Percentiles rank a stretch among this genome's conserved stretches.
These are phyloP conservation scores for Fusarium acutatum DNA, from an alignment of 2,329 filamentous ascomycete genomes.

Conservation along the genomic window DNA sequence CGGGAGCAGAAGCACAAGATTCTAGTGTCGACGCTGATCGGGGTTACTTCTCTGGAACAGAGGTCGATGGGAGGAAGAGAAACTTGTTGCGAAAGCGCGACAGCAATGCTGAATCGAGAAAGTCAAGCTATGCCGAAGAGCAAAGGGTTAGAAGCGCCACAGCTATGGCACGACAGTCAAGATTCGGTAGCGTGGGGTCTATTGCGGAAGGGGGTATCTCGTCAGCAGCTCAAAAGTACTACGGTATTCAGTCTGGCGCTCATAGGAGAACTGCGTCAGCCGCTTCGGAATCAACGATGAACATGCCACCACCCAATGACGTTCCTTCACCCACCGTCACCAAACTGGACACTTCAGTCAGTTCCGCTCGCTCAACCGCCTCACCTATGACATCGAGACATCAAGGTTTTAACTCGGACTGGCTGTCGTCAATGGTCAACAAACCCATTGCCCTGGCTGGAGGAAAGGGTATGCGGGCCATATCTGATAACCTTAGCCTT, in stretches of 20 bases:
- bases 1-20: constrained; percentile 55
- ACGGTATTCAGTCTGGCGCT: constrained; percentile 59
- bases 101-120: constrained; percentile 69
- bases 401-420: constrained; percentile 61
- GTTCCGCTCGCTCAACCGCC: constrained; percentile 51
- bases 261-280: constrained; percentile 71
- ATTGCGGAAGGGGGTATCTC: constrained; percentile 68
- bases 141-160: constrained; percentile 72
- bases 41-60: constrained; percentile 92
- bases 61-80: constrained; percentile 77
- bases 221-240: constrained; percentile 77
- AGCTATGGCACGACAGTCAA: constrained; percentile 75
- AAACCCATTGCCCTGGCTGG: constrained; percentile 61
- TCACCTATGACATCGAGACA: constrained; percentile 56
- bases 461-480: constrained; percentile 78
- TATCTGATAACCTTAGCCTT: constrained; percentile 77
- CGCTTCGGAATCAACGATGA: constrained; percentile 63
- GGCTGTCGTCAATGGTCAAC: constrained; percentile 61
- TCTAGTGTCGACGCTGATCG: constrained; percentile 75
- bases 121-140: constrained; percentile 81
- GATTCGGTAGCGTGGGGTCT: constrained; percentile 82
- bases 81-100: constrained; percentile 85
- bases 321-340: constrained; percentile 65
- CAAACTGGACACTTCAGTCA: constrained; percentile 61
- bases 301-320: constrained; percentile 63